Evolutionary conservation across 768 basidiomycete species (phyloP), one percentile per base, ranked within the genome.

Genomic region (Pleurotus sapidus): DNA sequence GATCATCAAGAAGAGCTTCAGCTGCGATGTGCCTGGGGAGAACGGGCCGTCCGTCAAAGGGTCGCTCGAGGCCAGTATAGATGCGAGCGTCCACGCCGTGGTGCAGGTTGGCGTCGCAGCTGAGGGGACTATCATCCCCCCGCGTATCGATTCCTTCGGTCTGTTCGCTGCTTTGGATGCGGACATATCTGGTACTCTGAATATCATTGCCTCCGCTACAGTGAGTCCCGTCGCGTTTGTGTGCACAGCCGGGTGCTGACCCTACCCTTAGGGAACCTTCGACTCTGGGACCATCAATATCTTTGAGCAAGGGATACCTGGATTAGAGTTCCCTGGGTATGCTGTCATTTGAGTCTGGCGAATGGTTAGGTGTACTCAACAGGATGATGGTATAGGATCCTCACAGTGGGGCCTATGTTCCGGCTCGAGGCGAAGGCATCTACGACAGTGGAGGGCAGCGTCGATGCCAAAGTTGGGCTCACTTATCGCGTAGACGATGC

Each of bases 341-440:
- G 67, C 55, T 18, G n/a, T 15, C 37, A 25, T 6, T 15, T 17
- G 53, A 30, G 12, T 15, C 55, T 34, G 3, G 18, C 20, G 3
- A 30, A 51, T 51, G n/a, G 49, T 18, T 15, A 17, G 1, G n/a
- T 45, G 14, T 45, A 4, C 20, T 45, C n/a, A 45, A 11, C 42
- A 15, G 46, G 23, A 12, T 24, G 6, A 43, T 25, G 30, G 3
- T 9, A 8, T 46, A 74, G 76, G 5, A 69, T 79, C 59, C 64
- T 80, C 12, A 67, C 64, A 14, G 45, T 80, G 27, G 78, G 76
- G 3, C 76, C 78, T 7, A 67, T 68, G 1, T 78, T 77, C 68
- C 61, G 70, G 34, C 61, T 78, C 47, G 59, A 65, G 14, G 76
- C 63, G 1, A 60, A 67, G 53, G 68, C 64, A 1, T 58, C 39